These are phyloP conservation scores for Coemansia sp. DNA, from an alignment of 192 early-diverging fungal species.

Conservation along the genomic window DNA sequence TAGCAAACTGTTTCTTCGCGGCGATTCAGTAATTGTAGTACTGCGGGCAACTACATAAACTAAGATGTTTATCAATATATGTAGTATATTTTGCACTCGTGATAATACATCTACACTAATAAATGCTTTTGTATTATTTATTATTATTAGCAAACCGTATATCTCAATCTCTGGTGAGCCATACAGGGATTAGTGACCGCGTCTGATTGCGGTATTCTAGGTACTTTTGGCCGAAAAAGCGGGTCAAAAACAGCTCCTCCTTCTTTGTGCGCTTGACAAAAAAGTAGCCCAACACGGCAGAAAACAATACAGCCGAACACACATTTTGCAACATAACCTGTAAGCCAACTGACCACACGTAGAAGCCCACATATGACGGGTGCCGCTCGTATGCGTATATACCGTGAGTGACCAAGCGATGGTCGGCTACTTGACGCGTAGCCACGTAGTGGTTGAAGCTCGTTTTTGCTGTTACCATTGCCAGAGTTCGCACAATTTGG, in stretches of 20 bases:
- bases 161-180: no score
- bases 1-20: slow-evolving; percentile 96
- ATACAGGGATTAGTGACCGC: slow-evolving; percentile 57
- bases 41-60: slow-evolving; percentile 28
- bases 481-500: slow-evolving; percentile 75
- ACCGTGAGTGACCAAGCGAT: slow-evolving; percentile 81
- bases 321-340: slow-evolving; percentile 82
- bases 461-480: slow-evolving; percentile 87
- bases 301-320: slow-evolving; percentile 67
- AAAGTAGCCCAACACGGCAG: slow-evolving; percentile 66
- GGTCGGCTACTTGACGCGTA: slow-evolving; percentile 65
- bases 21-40: slow-evolving; percentile 92
- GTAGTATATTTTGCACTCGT: no score
- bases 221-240: slow-evolving; percentile 85
- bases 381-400: slow-evolving; percentile 91
- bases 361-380: slow-evolving; percentile 95
- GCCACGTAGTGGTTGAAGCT: slow-evolving; percentile 87
- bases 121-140: no score
- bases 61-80: background rate
- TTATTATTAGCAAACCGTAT: no score
- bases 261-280: slow-evolving; percentile 74
- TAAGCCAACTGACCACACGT: slow-evolving; percentile 81
- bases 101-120: no score
- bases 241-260: slow-evolving; percentile 73
- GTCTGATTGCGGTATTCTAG: slow-evolving; percentile 63